These are phyloP conservation scores for Penicillium daleae DNA, from an alignment of 495 filamentous ascomycete genomes.

Conservation along the genomic window DNA sequence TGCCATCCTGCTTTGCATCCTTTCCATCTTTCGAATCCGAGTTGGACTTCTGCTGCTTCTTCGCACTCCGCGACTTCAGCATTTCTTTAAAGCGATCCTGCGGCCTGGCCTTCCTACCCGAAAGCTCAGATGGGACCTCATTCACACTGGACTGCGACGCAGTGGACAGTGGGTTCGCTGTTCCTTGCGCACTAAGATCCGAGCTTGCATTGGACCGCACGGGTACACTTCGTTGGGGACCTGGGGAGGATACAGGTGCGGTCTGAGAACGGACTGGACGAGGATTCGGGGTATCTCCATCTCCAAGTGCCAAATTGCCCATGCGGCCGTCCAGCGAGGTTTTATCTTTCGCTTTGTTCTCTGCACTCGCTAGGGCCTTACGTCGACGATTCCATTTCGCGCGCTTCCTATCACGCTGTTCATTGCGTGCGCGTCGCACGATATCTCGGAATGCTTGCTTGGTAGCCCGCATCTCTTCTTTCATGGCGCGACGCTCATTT, in stretches of 20 bases:
- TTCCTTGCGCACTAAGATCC: conserved; percentile 28
- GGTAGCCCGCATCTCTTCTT: conserved; percentile 45
- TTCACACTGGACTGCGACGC: conserved; percentile 16
- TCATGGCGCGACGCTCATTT: conserved; percentile 38
- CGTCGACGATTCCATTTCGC: conserved; percentile 29
- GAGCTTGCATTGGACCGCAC: conserved; percentile 24
- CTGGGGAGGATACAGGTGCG: conserved; percentile 7
- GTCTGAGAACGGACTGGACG: conserved; percentile 7
- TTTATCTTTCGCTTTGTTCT: background rate
- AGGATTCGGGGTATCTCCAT: conserved; percentile 6
- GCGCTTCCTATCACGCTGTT: conserved; percentile 40
- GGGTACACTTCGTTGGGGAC: background rate
- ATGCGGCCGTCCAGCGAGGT: conserved; percentile 22
- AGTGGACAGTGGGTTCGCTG: conserved; percentile 26
- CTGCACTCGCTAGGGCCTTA: conserved; percentile 19
- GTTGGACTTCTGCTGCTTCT: conserved; percentile 28
- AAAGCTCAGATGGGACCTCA: conserved; percentile 11
- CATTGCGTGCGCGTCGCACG: conserved; percentile 43
- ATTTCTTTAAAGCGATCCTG: conserved; percentile 29
- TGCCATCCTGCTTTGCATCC: background rate
- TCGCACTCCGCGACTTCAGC: conserved; percentile 24
- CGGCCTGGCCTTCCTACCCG: conserved; percentile 25
- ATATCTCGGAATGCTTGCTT: conserved; percentile 47
- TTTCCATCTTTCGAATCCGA: conserved; percentile 12
- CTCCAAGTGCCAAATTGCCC: conserved; percentile 29